These are phyloP conservation scores for Neoarthrinium moseri DNA, from an alignment of 2,329 filamentous ascomycete genomes.

Conservation along the genomic window DNA sequence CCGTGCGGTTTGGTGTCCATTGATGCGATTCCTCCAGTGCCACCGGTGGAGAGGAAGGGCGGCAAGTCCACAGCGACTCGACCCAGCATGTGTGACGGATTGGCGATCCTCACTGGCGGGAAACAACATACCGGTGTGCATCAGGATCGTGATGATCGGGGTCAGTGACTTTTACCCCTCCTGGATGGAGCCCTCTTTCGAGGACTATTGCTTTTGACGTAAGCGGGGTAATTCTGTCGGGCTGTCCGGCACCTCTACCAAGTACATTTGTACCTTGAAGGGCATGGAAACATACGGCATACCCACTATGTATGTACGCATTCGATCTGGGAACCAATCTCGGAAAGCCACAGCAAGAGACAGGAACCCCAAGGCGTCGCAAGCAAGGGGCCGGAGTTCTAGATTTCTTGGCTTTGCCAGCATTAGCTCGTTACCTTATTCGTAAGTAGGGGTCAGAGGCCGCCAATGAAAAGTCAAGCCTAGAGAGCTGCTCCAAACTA, in stretches of 20 bases:
- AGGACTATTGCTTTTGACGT: constrained; percentile 4
- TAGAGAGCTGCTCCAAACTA: neutral
- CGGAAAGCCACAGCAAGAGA: too few relatives aligned
- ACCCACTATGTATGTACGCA: neutral
- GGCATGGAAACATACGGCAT: neutral
- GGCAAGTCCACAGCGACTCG: too few relatives aligned
- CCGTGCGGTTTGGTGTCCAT: too few relatives aligned
- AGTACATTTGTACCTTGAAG: neutral
- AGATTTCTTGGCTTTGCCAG: constrained; percentile 9
- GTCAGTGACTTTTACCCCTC: neutral
- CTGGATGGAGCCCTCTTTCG: neutral
- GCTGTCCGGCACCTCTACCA: neutral
- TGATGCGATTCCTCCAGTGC: too few relatives aligned
- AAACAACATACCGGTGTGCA: neutral
- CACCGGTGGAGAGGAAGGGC: too few relatives aligned
- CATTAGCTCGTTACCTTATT: constrained; percentile 9
- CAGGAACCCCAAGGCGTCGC: too few relatives aligned
- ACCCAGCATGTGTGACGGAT: neutral
- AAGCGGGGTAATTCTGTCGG: constrained; percentile 8
- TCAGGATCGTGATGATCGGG: too few relatives aligned
- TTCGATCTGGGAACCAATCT: constrained; percentile 6
- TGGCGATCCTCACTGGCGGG: neutral
- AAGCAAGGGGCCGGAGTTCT: constrained; percentile 3
- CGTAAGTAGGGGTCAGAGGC: neutral
- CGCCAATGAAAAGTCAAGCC: constrained; percentile 6